Conservation (phyloP, 2,329 filamentous ascomycete species). For the Xylariaceae sp. region DNA sequence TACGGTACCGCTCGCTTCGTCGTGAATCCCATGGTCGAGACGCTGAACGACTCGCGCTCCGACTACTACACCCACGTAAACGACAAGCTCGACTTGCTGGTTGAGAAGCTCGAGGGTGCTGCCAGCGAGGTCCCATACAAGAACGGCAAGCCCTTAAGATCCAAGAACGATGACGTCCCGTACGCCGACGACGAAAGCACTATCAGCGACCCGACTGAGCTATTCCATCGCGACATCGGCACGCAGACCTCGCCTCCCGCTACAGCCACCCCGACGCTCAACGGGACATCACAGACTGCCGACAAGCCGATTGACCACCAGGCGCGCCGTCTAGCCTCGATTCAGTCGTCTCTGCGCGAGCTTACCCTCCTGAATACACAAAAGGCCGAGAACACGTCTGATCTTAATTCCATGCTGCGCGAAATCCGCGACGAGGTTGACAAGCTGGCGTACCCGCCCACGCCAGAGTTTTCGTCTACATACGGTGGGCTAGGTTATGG, state of each 20-base stretch:
- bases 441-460: conserved; percentile 44
- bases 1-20: conserved; percentile 67
- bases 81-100: conserved; percentile 40
- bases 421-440: conserved; percentile 64
- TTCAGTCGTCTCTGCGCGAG: conserved; percentile 39
- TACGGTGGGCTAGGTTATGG: conserved; percentile 33
- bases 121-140: conserved; percentile 58
- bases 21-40: conserved; percentile 57
- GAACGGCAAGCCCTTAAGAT: conserved; percentile 20
- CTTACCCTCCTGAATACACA: conserved; percentile 39
- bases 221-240: conserved; percentile 77
- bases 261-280: conserved; percentile 17
- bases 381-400: conserved; percentile 45
- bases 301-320: conserved; percentile 35
- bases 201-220: conserved; percentile 64
- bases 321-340: conserved; percentile 34
- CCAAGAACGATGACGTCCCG: conserved; percentile 12
- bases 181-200: conserved; percentile 39
- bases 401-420: conserved; percentile 49
- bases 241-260: conserved; percentile 65
- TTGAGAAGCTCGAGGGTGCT: conserved; percentile 47
- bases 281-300: conserved; percentile 3
- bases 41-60: conserved; percentile 45
- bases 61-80: conserved; percentile 48
- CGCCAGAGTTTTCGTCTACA: conserved; percentile 35